Conservation (phyloP, 805 yeast species). For the Spathaspora boniae region DNA sequence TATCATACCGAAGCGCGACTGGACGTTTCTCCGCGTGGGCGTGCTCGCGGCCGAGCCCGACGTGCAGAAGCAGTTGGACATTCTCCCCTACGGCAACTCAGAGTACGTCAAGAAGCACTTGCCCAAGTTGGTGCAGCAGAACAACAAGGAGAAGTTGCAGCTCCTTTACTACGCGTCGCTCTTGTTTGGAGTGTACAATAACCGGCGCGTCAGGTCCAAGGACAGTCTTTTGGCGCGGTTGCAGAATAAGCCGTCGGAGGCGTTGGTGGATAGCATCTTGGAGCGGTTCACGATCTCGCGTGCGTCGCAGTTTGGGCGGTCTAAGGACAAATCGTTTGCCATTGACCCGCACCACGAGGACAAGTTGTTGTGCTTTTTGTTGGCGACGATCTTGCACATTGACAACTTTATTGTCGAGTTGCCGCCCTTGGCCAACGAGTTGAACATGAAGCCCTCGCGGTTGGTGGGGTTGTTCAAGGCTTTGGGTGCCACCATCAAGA, state of each 20-base stretch:
- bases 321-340: constrained; percentile 71
- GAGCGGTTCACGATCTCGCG: constrained; percentile 66
- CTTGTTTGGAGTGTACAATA: constrained; percentile 72
- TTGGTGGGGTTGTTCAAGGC: constrained; percentile 68
- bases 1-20: constrained; percentile 68
- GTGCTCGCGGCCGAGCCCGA: constrained; percentile 53
- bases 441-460: constrained; percentile 74
- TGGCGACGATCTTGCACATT: constrained; percentile 70
- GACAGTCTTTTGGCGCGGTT: constrained; percentile 59
- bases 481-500: constrained; percentile 76
- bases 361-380: constrained; percentile 73
- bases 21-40: constrained; percentile 59
- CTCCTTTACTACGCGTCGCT: constrained; percentile 77
- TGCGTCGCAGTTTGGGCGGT: constrained; percentile 64
- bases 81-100: constrained; percentile 63
- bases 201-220: constrained; percentile 60
- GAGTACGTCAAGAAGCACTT: constrained; percentile 50
- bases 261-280: constrained; percentile 67
- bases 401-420: constrained; percentile 73
- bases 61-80: constrained; percentile 46
- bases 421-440: constrained; percentile 79
- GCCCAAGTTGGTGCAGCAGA: constrained; percentile 30
- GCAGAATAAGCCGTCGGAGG: constrained; percentile 64
- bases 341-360: constrained; percentile 89
- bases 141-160: constrained; percentile 58